Evolutionary conservation across 352 stramenopile genomes (phyloP).

Genomic region (Globisporangium solare): DNA sequence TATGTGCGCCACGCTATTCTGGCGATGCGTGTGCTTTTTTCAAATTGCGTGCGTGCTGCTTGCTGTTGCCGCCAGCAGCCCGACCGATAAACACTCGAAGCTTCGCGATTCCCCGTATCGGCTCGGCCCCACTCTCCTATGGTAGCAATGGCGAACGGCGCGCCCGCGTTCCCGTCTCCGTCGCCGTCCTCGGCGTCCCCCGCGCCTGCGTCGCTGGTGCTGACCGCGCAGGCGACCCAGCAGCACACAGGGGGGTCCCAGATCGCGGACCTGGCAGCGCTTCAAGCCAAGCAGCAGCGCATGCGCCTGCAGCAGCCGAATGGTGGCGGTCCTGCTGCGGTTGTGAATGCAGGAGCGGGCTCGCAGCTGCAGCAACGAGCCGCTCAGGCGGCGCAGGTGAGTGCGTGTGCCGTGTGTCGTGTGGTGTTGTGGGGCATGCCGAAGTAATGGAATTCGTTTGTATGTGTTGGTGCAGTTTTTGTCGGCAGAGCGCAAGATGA

Average conservation of each 20-base stretch:
- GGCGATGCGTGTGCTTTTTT: too few species aligned
- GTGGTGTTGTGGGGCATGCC: neutral
- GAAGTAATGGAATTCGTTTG: neutral
- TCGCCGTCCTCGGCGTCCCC: neutral
- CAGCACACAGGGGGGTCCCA: neutral
- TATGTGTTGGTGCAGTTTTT: constrained; percentile 20
- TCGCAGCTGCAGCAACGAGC: neutral
- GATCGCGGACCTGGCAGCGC: neutral
- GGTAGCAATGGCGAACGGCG: neutral
- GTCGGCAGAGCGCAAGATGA: constrained; percentile 42
- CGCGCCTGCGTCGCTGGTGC: neutral
- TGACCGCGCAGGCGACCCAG: neutral
- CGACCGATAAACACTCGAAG: neutral
- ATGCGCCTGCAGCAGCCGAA: neutral
- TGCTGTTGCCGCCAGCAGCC: neutral
- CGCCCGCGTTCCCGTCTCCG: too few species aligned
- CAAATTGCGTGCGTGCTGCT: too few species aligned
- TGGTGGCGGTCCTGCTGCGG: neutral
- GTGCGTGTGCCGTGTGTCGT: neutral
- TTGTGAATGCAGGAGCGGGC: too few species aligned
- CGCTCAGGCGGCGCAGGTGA: neutral
- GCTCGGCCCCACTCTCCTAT: neutral
- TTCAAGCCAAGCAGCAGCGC: neutral
- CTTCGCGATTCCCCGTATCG: neutral
- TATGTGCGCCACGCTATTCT: too few species aligned